These are phyloP conservation scores for Globisporangium megalacanthum DNA, from an alignment of 352 stramenopile genomes.

Conservation along the genomic window DNA sequence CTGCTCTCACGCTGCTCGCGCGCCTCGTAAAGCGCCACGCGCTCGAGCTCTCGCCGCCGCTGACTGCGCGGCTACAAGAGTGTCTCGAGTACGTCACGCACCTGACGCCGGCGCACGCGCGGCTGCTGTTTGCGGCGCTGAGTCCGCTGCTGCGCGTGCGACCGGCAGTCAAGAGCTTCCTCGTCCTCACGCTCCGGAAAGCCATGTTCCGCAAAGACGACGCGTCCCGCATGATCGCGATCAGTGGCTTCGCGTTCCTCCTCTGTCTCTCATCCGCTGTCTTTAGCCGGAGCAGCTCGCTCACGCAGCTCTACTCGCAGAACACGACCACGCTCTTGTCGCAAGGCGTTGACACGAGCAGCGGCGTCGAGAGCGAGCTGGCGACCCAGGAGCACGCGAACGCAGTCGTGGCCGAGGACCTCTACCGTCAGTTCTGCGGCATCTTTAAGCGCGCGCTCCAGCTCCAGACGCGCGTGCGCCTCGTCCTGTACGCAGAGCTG, in stretches of 20 bases:
- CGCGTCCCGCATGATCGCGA: constrained; percentile 38
- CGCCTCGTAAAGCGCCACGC: constrained; percentile 35
- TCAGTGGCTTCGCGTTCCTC: constrained; percentile 37
- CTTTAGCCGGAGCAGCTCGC: constrained; percentile 29
- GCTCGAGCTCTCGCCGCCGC: constrained; percentile 24
- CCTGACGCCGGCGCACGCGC: constrained; percentile 23
- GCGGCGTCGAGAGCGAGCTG: constrained; percentile 15
- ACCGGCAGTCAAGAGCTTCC: constrained; percentile 34
- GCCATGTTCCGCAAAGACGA: constrained; percentile 59
- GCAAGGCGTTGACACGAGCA: constrained; percentile 17
- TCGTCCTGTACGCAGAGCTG: constrained; percentile 42
- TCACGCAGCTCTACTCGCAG: constrained; percentile 51
- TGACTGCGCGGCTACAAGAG: constrained; percentile 35
- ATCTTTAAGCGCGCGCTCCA: constrained; percentile 45
- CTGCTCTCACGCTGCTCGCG: constrained; percentile 28
- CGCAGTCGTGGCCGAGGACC: constrained; percentile 34
- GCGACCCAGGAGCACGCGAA: constrained; percentile 36
- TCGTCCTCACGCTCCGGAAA: constrained; percentile 53
- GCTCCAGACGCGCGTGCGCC: constrained; percentile 38
- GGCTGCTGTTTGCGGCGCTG: constrained; percentile 27
- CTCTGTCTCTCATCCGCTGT: constrained; percentile 34
- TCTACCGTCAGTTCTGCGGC: constrained; percentile 54
- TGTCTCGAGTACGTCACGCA: constrained; percentile 50
- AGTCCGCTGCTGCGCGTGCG: constrained; percentile 32
- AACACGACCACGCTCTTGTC: constrained; percentile 30